phyloP scores from a whole-genome alignment of 768 basidiomycete genomes.

The Pleurotus cornucopiae region DNA sequence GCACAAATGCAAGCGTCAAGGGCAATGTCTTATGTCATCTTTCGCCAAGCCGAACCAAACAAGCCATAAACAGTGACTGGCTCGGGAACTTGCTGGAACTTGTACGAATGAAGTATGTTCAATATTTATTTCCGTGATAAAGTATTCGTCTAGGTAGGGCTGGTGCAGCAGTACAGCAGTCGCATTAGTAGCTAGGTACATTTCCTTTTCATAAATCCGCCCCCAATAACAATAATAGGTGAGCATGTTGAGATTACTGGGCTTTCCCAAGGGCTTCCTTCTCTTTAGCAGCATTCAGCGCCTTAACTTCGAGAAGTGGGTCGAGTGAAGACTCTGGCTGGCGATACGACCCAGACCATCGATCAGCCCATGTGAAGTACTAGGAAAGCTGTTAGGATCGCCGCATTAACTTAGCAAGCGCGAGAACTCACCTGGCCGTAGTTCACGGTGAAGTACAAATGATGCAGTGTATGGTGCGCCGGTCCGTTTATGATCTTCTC shows the following conservation, averaged over 20 bases:
- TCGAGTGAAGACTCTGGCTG: slow-evolving; percentile 82
- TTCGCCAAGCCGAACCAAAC: not conserved
- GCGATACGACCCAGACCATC: slow-evolving; percentile 79
- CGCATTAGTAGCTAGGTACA: not conserved
- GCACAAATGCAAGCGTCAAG: not conserved
- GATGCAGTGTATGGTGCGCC: slow-evolving; percentile 95
- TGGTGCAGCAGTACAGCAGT: not conserved
- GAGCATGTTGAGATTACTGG: not conserved
- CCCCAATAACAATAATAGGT: not conserved
- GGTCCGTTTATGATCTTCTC: slow-evolving; percentile 96
- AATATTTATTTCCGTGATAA: too few species aligned
- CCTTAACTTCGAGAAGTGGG: slow-evolving; percentile 69
- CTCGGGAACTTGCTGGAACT: not conserved
- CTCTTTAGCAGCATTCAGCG: slow-evolving; percentile 14
- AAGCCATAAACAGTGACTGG: not conserved
- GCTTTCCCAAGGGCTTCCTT: slow-evolving; percentile 8
- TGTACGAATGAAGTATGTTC: not conserved
- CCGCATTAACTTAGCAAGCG: not conserved
- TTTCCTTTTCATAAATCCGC: not conserved
- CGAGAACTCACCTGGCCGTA: slow-evolving; percentile 71
- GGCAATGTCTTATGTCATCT: not conserved
- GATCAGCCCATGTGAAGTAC: slow-evolving; percentile 98
- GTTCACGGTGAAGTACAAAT: slow-evolving; percentile 95
- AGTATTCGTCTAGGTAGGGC: too few species aligned
- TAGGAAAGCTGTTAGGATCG: slow-evolving; percentile 26